Conservation (phyloP, 1,284 basidiomycete genomes). For the Tilletia setariae region DNA sequence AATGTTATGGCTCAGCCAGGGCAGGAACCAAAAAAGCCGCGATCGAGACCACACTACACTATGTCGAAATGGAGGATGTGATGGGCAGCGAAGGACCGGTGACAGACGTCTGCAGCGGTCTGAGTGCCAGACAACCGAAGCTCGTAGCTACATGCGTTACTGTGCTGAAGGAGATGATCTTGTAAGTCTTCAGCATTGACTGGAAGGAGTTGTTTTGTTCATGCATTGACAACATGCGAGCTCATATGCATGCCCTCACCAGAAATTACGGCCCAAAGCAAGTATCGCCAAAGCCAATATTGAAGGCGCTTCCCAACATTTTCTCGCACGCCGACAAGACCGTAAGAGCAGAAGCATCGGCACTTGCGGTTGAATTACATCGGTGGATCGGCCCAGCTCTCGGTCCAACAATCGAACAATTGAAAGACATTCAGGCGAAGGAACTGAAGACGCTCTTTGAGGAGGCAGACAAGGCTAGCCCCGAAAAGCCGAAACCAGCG, state of each 20-base stretch:
- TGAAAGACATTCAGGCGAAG: conserved; percentile 98
- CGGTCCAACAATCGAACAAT: conserved; percentile 78
- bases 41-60: conserved; percentile 79
- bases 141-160: conserved; percentile 76
- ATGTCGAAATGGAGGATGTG: conserved; percentile 85
- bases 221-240: conserved; percentile 3
- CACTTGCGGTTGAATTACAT: conserved; percentile 75
- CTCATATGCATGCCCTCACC: conserved; percentile 21
- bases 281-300: conserved; percentile 69
- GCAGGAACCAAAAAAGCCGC: conserved; percentile 89
- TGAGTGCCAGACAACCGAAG: conserved; percentile 92
- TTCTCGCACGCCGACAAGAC: conserved; percentile 94
- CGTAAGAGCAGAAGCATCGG: conserved; percentile 84
- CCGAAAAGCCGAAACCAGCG: conserved; percentile 75
- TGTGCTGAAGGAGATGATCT: conserved; percentile 74
- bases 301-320: conserved; percentile 85
- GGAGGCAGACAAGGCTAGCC: conserved; percentile 73
- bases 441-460: conserved; percentile 91
- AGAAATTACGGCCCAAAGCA: conserved; percentile 80
- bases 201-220: not conserved
- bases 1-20: conserved; percentile 80
- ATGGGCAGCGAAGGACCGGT: conserved; percentile 73
- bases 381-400: conserved; percentile 84
- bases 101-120: conserved; percentile 74
- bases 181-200: conserved; percentile 56